Conservation (phyloP, 2,329 filamentous ascomycete species). For the Leptographium radiaticola region DNA sequence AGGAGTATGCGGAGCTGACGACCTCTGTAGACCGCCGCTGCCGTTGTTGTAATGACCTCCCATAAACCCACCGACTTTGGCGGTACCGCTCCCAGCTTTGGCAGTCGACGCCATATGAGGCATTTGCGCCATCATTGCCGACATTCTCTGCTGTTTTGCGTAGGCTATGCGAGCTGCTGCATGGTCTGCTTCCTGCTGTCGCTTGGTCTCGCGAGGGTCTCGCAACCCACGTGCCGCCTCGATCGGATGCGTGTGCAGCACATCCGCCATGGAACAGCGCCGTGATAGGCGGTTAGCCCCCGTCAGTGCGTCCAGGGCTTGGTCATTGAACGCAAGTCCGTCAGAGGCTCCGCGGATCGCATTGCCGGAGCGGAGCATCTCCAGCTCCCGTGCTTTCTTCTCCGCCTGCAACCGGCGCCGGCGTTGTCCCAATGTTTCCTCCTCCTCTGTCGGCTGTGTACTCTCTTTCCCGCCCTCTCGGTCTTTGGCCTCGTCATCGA, state of each 20-base stretch:
- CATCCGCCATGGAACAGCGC: slow-evolving; percentile 45
- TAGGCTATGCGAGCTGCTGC: slow-evolving; percentile 25
- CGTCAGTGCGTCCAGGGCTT: slow-evolving; percentile 13
- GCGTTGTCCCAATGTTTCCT: slow-evolving; percentile 70
- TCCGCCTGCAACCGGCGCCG: slow-evolving; percentile 60
- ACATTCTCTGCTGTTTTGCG: slow-evolving; percentile 35
- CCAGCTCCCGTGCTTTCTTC: slow-evolving; percentile 47
- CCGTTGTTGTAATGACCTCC: slow-evolving; percentile 44
- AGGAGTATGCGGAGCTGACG: background rate
- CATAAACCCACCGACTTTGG: slow-evolving; percentile 31
- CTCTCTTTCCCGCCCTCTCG: slow-evolving; percentile 13
- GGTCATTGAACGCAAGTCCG: slow-evolving; percentile 11
- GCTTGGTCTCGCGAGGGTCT: slow-evolving; percentile 28
- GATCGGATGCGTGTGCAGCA: slow-evolving; percentile 33
- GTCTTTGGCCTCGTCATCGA: slow-evolving; percentile 24
- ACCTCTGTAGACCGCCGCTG: slow-evolving; percentile 15
- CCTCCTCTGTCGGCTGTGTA: slow-evolving; percentile 32
- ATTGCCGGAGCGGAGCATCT: slow-evolving; percentile 27
- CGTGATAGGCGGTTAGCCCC: slow-evolving; percentile 21
- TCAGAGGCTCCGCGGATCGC: slow-evolving; percentile 1
- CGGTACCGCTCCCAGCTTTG: background rate
- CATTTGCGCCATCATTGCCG: slow-evolving; percentile 35
- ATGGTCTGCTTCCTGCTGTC: slow-evolving; percentile 25
- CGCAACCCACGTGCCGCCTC: slow-evolving; percentile 16
- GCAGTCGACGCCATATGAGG: slow-evolving; percentile 17